phyloP scores from a whole-genome alignment of 2,329 filamentous ascomycete genomes.

The Botrytis fragariae region DNA sequence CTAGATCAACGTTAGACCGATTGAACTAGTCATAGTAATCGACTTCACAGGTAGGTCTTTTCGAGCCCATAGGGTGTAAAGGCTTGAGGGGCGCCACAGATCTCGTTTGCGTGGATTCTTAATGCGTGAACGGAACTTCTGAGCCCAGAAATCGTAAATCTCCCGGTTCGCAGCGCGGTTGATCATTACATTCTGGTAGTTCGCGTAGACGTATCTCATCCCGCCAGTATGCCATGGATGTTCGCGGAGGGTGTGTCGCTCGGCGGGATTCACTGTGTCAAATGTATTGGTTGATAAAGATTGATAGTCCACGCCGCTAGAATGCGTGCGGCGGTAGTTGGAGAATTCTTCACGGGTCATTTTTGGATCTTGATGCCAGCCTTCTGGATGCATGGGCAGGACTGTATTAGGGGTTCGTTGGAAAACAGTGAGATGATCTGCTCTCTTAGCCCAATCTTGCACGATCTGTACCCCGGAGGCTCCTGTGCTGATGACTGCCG shows the following conservation, averaged over 20 bases:
- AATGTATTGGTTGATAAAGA: not conserved
- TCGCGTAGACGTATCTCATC: not conserved
- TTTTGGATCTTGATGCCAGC: not conserved
- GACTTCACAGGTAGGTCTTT: not conserved
- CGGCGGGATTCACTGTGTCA: not conserved
- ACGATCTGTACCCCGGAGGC: constrained; percentile 59
- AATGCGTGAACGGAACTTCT: not conserved
- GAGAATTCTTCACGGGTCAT: not conserved
- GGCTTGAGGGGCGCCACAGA: not conserved
- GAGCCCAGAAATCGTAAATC: not conserved
- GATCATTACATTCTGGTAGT: not conserved
- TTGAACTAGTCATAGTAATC: not conserved
- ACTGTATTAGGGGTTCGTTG: constrained; percentile 60
- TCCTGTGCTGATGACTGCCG: constrained; percentile 59
- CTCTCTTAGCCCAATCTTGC: constrained; percentile 53
- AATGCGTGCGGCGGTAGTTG: not conserved
- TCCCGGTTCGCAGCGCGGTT: not conserved
- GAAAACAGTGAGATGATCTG: constrained; percentile 51
- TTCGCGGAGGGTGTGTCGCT: not conserved
- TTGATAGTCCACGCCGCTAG: not conserved
- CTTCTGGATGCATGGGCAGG: constrained; percentile 40
- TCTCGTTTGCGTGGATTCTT: not conserved
- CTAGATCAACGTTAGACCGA: not conserved
- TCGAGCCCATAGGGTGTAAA: not conserved
- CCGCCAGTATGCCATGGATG: not conserved